Evolutionary conservation across 805 yeast genomes (phyloP), one percentile per base, ranked within the genome.

Genomic region (Lipomyces spencermartinsiae): DNA sequence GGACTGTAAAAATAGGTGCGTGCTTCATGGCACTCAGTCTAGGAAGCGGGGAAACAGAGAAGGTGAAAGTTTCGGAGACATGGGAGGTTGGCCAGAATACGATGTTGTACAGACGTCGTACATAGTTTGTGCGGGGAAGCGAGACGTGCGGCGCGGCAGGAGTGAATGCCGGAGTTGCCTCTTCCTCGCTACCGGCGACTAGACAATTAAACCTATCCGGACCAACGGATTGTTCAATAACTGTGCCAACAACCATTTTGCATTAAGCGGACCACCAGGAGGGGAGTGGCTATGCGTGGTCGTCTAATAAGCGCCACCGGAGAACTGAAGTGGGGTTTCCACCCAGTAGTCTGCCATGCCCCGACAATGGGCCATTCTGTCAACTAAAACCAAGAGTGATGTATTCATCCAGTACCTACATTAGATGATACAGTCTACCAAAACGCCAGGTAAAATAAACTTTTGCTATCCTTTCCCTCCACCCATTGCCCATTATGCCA

Each of bases 401-500:
- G 43, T 9, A 37, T 37, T 37, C 43, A 9, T 7, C 43, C 14
- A 2, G 43, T 37, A 25, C 29, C 3, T 25, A 25, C 29, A 25
- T 25, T 25, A 25, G 29, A 25, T 25, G 1, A 25, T 25, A 25
- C 29, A 25, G 29, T 25, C 29, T 25, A 25, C 22, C 22, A 5
- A 43, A 43, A 43, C 49, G 49, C 49, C 49, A 1, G 3, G 22
- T 43, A 43, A 16, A 43, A 6, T 12, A 16, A 4, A 43, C 19
- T n/a, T 43, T 43, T 43, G n/a, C 49, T 19, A 16, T 19, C 37
- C 37, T 8, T 6, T 55, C 58, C 58, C 9, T 16, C 33, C 58
- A 55, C 8, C 43, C 35, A 16, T 31, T 22, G 31, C 58, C 58
- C 37, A 55, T n/a, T 34, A 55, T 55, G 34, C 35, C 49, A 16